Evolutionary conservation across 805 yeast genomes (phyloP).

Genomic region (Yarrowia deformans): DNA sequence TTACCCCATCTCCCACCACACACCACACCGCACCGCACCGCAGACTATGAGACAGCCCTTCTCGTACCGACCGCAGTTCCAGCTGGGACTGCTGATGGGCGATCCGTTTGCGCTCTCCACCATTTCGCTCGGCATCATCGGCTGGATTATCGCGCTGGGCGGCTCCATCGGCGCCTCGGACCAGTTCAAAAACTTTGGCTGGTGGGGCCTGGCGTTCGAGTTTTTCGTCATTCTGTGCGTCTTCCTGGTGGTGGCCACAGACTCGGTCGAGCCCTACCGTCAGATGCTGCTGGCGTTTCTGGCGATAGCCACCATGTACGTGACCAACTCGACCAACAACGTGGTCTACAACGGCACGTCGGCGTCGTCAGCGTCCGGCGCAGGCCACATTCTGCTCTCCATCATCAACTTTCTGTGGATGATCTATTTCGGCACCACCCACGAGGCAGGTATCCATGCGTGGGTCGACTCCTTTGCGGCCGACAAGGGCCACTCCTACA

Average conservation of each 20-base stretch:
- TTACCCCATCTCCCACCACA: neutral
- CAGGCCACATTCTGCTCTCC: conserved; percentile 85
- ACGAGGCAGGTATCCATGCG: conserved; percentile 83
- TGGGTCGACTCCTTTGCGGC: conserved; percentile 84
- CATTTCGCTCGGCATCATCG: conserved; percentile 63
- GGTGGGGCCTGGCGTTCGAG: conserved; percentile 96
- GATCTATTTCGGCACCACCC: conserved; percentile 87
- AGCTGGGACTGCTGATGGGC: conserved; percentile 59
- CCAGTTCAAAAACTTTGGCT: conserved; percentile 79
- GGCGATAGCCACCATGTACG: conserved; percentile 80
- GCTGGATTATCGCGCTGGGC: conserved; percentile 89
- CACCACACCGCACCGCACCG: conserved; percentile 1
- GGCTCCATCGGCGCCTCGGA: conserved; percentile 73
- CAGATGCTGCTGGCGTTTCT: conserved; percentile 59
- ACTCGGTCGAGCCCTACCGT: conserved; percentile 74
- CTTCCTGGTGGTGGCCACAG: conserved; percentile 62
- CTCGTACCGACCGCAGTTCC: conserved; percentile 38
- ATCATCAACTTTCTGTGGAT: conserved; percentile 87
- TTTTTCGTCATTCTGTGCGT: conserved; percentile 63
- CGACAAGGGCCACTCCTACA: conserved; percentile 37
- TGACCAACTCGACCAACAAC: conserved; percentile 81
- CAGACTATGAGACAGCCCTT: conserved; percentile 33
- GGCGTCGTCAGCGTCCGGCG: conserved; percentile 83
- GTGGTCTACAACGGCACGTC: conserved; percentile 74
- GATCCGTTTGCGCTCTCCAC: conserved; percentile 92